phyloP scores from a whole-genome alignment of 2,329 filamentous ascomycete genomes.

The Elsinoe batatas region DNA sequence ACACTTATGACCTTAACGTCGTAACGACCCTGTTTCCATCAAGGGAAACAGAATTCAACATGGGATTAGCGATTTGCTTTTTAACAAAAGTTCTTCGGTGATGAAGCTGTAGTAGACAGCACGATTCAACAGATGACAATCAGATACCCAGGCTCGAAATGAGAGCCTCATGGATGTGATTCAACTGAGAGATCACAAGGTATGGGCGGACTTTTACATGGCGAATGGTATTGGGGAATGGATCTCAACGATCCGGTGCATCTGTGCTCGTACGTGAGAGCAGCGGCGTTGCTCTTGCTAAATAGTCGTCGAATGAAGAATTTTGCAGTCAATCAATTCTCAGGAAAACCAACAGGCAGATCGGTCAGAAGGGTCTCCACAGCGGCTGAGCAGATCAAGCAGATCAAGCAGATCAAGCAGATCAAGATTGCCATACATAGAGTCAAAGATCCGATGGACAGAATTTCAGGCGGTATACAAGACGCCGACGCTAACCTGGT shows the following conservation, averaged over 20 bases:
- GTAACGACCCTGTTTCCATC: constrained; percentile 11
- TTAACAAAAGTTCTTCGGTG: constrained; percentile 11
- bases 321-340: neutral
- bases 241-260: constrained; percentile 11
- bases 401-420: neutral
- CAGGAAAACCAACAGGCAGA: neutral
- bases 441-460: no score
- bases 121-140: constrained; percentile 9
- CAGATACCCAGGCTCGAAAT: constrained; percentile 3
- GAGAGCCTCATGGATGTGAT: constrained; percentile 2
- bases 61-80: constrained; percentile 11
- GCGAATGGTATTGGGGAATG: neutral
- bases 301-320: constrained; percentile 2
- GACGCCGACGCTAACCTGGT: neutral
- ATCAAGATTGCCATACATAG: neutral
- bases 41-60: constrained; percentile 15
- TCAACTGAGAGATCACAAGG: constrained; percentile 1
- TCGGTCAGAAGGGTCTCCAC: neutral
- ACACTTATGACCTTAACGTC: constrained; percentile 14
- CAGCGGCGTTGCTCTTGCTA: constrained; percentile 8
- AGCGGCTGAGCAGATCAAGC: neutral
- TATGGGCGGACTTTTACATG: constrained; percentile 7
- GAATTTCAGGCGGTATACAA: neutral
- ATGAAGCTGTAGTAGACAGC: constrained; percentile 1
- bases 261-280: neutral